Evolutionary conservation across 2,329 filamentous ascomycete genomes (phyloP).

Genomic region (Sporothrix inflata): DNA sequence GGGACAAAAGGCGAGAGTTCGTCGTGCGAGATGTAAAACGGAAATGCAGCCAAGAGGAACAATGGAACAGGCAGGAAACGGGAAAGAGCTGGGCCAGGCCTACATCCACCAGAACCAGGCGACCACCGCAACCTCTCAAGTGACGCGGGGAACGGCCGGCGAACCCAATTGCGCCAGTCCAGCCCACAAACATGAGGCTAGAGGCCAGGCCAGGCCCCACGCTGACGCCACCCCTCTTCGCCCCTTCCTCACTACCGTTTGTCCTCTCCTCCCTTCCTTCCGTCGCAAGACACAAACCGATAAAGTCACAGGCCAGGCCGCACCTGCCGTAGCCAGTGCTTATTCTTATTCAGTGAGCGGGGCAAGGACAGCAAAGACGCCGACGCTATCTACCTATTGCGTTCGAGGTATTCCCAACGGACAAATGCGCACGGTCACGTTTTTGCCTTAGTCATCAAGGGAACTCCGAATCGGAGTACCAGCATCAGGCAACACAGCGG

Average conservation of each 20-base stretch:
- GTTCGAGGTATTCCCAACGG: not conserved
- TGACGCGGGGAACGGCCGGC: constrained; percentile 14
- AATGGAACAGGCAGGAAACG: constrained; percentile 8
- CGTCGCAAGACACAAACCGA: not conserved
- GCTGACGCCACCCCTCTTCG: constrained; percentile 24
- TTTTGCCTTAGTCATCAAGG: not conserved
- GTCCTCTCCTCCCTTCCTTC: not conserved
- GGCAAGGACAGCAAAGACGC: not conserved
- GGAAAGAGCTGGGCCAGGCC: constrained; percentile 8
- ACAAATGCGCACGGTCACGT: not conserved
- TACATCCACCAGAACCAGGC: not conserved
- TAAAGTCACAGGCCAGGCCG: not conserved
- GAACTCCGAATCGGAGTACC: not conserved
- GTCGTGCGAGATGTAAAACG: not conserved
- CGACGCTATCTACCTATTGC: not conserved
- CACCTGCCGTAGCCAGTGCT: not conserved
- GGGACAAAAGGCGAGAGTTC: not conserved
- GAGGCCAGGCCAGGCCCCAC: constrained; percentile 20
- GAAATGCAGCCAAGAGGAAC: not conserved
- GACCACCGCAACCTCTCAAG: not conserved
- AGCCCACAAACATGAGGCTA: not conserved
- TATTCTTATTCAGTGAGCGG: constrained; percentile 1
- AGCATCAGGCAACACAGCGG: not conserved
- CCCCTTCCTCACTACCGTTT: not conserved
- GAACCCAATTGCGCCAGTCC: constrained; percentile 17